phyloP scores from a whole-genome alignment of 1,284 basidiomycete species.

The Leccinum brunneo-olivaceum region DNA sequence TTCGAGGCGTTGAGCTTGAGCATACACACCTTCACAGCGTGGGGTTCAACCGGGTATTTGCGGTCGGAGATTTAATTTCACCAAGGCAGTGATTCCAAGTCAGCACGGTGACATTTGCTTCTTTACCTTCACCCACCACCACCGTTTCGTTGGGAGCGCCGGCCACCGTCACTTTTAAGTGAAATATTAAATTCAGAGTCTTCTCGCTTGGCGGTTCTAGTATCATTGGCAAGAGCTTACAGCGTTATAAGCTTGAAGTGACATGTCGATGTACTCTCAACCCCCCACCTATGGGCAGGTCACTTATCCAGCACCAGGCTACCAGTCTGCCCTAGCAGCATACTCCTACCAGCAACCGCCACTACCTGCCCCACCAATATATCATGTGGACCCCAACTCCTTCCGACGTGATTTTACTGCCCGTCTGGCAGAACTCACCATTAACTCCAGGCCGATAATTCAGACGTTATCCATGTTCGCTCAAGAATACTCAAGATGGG shows the following conservation, averaged over 20 bases:
- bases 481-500: conserved; percentile 76
- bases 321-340: conserved; percentile 37
- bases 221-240: conserved; percentile 27
- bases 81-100: conserved; percentile 25
- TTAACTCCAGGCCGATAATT: conserved; percentile 96
- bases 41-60: conserved; percentile 18
- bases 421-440: conserved; percentile 79
- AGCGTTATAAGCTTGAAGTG: conserved; percentile 30
- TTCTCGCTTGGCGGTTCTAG: conserved; percentile 28
- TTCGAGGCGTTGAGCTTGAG: conserved; percentile 20
- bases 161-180: conserved; percentile 33
- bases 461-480: conserved; percentile 93
- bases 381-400: conserved; percentile 61
- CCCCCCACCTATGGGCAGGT: conserved; percentile 36
- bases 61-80: conserved; percentile 29
- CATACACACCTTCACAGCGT: conserved; percentile 1
- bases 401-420: conserved; percentile 78
- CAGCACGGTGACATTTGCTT: conserved; percentile 17
- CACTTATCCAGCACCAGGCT: conserved; percentile 32
- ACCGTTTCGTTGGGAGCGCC: conserved; percentile 36
- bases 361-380: conserved; percentile 42
- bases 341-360: conserved; percentile 44
- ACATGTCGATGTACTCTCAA: conserved; percentile 48
- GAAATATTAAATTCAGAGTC: conserved; percentile 34
- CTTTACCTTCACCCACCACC: conserved; percentile 44